Evolutionary conservation across 768 basidiomycete genomes (phyloP), one percentile per base, ranked within the genome.

Genomic region (Tulasnella sp.): DNA sequence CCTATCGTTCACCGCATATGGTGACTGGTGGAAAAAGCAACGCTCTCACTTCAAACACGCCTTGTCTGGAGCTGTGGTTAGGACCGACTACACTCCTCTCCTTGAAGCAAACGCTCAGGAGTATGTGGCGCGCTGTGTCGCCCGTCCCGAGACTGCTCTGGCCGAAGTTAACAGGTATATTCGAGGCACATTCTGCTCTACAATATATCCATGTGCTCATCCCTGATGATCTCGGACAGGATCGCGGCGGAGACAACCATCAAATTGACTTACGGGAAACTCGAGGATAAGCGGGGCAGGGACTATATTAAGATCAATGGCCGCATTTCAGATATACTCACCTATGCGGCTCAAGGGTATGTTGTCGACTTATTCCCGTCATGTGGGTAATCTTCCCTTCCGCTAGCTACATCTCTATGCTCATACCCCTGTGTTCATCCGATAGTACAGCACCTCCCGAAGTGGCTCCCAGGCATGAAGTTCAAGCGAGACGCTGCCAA

Each of bases 391-490:
- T 6, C 34, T 28, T 11, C 14, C 1, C 9, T 37, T n/a, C 34
- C 4, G 14, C 16, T 37, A 16, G 5, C 18, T 12, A 11, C 31
- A 37, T 14, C 44, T 42, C 16, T 31, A 31, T 7, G 0, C n/a
- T 37, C 24, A 24, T n/a, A n/a, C n/a, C n/a, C n/a, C n/a, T n/a
- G n/a, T n/a, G n/a, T n/a, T n/a, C n/a, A 48, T 8, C 41, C 0
- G 3, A 11, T n/a, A 78, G 77, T 78, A 37, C 28, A 41, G 72
- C 64, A 78, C 24, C 34, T 78, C 34, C 77, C 77, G 2, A 41
- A 11, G 24, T 78, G 77, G 77, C 60, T 78, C 18, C 77, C 77
- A 6, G 77, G 77, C 31, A 60, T 60, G 37, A 20, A 46, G 24
- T 78, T 78, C 34, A 54, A 78, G 60, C 50, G 58, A 14, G 58